Percentiles rank a stretch among this genome's conserved stretches.
Evolutionary conservation across 306 rosid genomes (phyloP).

Genomic region (Ochetophila trinervis): DNA sequence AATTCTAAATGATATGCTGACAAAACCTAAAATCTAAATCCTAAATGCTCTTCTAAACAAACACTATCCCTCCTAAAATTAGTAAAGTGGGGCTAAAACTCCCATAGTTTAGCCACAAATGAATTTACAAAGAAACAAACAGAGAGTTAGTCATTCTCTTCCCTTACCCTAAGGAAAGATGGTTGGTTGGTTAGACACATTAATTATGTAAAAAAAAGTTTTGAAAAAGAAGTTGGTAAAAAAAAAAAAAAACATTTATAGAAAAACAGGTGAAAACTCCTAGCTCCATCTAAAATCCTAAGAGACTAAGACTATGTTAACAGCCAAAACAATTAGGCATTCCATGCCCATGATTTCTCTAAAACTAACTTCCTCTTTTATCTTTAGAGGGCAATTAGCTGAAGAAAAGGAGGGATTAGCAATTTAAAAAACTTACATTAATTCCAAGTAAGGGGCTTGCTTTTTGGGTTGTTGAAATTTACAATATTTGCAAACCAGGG

Average conservation of each 20-base stretch:
- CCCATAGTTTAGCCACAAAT: slow-evolving; percentile 66
- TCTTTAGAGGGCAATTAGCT: slow-evolving; percentile 44
- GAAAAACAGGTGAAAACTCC: slow-evolving; percentile 33
- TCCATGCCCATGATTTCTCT: slow-evolving; percentile 57
- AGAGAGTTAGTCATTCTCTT: slow-evolving; percentile 29
- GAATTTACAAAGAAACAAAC: slow-evolving; percentile 44
- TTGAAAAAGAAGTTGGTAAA: slow-evolving; percentile 28
- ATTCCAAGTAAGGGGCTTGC: slow-evolving; percentile 40
- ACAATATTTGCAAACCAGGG: slow-evolving; percentile 54
- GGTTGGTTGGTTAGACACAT: slow-evolving; percentile 45
- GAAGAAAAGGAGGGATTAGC: slow-evolving; percentile 36
- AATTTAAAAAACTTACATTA: slow-evolving; percentile 28
- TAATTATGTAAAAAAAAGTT: slow-evolving; percentile 24
- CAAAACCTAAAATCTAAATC: slow-evolving; percentile 34
- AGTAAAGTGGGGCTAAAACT: slow-evolving; percentile 64
- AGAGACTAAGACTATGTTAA: slow-evolving; percentile 45
- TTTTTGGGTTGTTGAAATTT: slow-evolving; percentile 38
- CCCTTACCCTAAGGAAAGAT: slow-evolving; percentile 63
- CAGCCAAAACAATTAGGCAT: slow-evolving; percentile 68
- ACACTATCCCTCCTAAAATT: slow-evolving; percentile 50
- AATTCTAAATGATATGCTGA: slow-evolving; percentile 68
- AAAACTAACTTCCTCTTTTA: slow-evolving; percentile 37
- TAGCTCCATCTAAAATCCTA: slow-evolving; percentile 41
- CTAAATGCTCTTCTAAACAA: slow-evolving; percentile 34
- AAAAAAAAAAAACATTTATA: slow-evolving; percentile 6